These are phyloP conservation scores for Yarrowia sp. DNA, from an alignment of 805 yeast genomes.

Conservation along the genomic window DNA sequence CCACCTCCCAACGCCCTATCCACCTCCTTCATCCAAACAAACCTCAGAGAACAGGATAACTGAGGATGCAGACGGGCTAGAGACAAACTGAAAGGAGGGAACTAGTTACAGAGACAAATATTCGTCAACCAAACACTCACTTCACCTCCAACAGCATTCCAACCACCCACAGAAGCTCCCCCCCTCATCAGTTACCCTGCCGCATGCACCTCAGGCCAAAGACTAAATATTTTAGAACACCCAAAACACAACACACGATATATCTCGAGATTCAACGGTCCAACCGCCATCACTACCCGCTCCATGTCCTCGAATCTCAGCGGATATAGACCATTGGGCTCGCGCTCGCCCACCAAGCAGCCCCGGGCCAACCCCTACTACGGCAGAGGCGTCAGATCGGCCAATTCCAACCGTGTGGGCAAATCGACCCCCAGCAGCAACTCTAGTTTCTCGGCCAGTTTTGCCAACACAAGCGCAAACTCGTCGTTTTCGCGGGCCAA, in stretches of 20 bases:
- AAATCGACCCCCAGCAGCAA: neutral
- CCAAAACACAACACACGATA: neutral
- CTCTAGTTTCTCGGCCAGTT: neutral
- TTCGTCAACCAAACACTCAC: neutral
- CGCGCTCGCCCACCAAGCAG: slow-evolving; percentile 24
- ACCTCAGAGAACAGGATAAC: too few species aligned
- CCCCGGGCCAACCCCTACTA: slow-evolving; percentile 3
- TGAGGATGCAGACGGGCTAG: too few species aligned
- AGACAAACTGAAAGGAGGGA: too few species aligned
- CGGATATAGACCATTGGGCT: slow-evolving; percentile 25
- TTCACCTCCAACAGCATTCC: neutral
- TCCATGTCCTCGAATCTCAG: slow-evolving; percentile 29
- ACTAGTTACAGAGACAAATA: too few species aligned
- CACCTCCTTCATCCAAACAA: too few species aligned
- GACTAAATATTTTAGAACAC: slow-evolving; percentile 23
- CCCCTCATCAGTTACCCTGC: slow-evolving; percentile 11
- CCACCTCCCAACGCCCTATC: too few species aligned
- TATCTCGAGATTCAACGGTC: neutral
- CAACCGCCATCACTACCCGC: too few species aligned
- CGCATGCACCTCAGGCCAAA: slow-evolving; percentile 6
- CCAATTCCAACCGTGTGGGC: slow-evolving; percentile 6
- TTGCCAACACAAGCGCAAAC: slow-evolving; percentile 14
- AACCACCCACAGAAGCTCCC: neutral
- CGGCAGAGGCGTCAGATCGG: slow-evolving; percentile 6
- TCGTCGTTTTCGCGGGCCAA: slow-evolving; percentile 3